Percentiles rank a stretch among this genome's conserved stretches.
phyloP scores from a whole-genome alignment of 345 rosid genomes.

The Populus alba region DNA sequence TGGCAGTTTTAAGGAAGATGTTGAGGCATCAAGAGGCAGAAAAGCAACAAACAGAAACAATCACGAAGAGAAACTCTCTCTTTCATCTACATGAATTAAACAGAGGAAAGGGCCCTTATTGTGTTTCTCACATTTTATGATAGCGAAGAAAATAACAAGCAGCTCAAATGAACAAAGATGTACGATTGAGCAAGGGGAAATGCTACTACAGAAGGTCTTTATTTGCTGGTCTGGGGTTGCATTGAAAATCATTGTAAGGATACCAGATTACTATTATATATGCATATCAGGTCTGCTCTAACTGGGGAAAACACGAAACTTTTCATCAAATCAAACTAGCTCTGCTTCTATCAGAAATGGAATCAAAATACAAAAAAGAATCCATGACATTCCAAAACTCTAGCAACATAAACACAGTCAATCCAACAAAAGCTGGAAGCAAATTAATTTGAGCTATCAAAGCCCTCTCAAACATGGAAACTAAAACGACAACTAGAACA shows the following conservation, averaged over 20 bases:
- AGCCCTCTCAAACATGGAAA: constrained; percentile 31
- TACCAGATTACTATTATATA: background rate
- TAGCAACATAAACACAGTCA: constrained; percentile 20
- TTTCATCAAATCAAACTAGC: constrained; percentile 5
- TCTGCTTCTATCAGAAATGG: constrained; percentile 28
- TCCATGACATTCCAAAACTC: constrained; percentile 14
- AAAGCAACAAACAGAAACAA: constrained; percentile 25
- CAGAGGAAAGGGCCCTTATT: constrained; percentile 9
- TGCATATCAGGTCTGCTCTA: constrained; percentile 23
- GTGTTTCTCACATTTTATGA: constrained; percentile 2
- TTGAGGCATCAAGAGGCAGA: constrained; percentile 22
- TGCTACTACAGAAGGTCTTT: constrained; percentile 9
- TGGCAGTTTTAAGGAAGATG: constrained; percentile 44
- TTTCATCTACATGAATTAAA: constrained; percentile 26
- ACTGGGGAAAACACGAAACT: constrained; percentile 14
- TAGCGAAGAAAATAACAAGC: constrained; percentile 4
- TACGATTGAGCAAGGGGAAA: constrained; percentile 7
- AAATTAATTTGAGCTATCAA: constrained; percentile 30
- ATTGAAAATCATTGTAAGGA: constrained; percentile 5
- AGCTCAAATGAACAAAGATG: constrained; percentile 10
- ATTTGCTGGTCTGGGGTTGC: constrained; percentile 15
- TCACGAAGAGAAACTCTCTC: constrained; percentile 13
- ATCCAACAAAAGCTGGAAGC: constrained; percentile 12
- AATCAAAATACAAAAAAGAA: constrained; percentile 7
- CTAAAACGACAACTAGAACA: constrained; percentile 13